These are phyloP conservation scores for Aspergillus chevalieri DNA, from an alignment of 2,329 filamentous ascomycete genomes.

Conservation along the genomic window DNA sequence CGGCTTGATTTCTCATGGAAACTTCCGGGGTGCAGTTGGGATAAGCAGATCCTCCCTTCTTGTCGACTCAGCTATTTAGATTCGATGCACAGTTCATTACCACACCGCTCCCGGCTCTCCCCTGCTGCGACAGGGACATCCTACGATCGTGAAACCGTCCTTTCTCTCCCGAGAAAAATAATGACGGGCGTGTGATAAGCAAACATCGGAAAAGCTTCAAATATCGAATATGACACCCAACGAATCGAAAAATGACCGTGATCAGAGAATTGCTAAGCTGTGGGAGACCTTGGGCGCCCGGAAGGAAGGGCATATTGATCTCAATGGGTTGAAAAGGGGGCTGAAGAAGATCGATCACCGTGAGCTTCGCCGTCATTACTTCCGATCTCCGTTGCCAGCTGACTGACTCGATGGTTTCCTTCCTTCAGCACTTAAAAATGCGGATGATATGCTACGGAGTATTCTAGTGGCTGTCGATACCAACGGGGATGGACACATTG, in stretches of 20 bases:
- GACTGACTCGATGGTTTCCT: conserved; percentile 16
- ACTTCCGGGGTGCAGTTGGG: conserved; percentile 1
- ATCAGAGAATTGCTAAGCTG: conserved; percentile 73
- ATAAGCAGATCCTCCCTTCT: neutral
- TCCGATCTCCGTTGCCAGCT: conserved; percentile 13
- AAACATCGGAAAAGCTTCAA: conserved; percentile 10
- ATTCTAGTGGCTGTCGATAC: conserved; percentile 79
- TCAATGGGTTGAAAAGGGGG: conserved; percentile 76
- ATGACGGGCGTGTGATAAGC: conserved; percentile 43
- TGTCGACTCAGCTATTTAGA: conserved; percentile 1
- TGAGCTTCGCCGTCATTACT: conserved; percentile 42
- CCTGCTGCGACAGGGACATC: conserved; percentile 16
- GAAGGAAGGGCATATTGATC: conserved; percentile 71
- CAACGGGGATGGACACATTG: conserved; percentile 81
- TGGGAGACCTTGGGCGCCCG: conserved; percentile 78
- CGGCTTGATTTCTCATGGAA: conserved; percentile 28
- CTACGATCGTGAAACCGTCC: conserved; percentile 9
- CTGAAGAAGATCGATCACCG: conserved; percentile 87
- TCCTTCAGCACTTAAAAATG: conserved; percentile 72
- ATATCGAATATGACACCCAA: conserved; percentile 55
- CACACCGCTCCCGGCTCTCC: conserved; percentile 6
- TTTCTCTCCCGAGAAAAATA: conserved; percentile 30
- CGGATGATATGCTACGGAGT: conserved; percentile 73
- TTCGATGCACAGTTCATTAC: conserved; percentile 22
- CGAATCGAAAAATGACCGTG: conserved; percentile 71